phyloP scores from a whole-genome alignment of 495 filamentous ascomycete genomes.

The Evernia prunastri region DNA sequence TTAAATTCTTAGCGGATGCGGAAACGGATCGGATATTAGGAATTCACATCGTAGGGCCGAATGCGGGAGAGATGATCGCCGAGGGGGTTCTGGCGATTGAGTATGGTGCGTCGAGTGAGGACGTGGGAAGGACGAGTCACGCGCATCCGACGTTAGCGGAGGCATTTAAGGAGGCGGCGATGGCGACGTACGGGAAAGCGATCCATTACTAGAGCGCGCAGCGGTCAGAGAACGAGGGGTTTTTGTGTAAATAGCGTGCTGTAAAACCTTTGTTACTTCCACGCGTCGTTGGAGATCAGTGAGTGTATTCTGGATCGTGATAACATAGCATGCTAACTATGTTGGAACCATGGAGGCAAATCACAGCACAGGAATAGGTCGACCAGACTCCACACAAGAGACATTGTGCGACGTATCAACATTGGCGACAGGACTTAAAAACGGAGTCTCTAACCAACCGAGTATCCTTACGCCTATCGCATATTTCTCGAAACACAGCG shows the following conservation, averaged over 20 bases:
- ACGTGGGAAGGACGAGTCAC: slow-evolving; percentile 92
- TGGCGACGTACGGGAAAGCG: slow-evolving; percentile 93
- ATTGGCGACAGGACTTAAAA: no score
- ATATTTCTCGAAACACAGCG: slow-evolving; percentile 2
- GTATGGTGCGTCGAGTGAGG: slow-evolving; percentile 92
- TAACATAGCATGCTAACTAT: not conserved
- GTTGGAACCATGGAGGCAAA: no score
- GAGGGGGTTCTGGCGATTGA: slow-evolving; percentile 93
- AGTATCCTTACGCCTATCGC: not conserved
- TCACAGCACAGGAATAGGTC: no score
- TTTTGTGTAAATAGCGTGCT: slow-evolving; percentile 13
- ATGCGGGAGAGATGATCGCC: slow-evolving; percentile 98
- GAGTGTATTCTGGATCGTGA: not conserved
- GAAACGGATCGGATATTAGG: slow-evolving; percentile 95
- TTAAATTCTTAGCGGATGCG: slow-evolving; percentile 95
- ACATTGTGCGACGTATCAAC: no score
- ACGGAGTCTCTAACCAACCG: not conserved
- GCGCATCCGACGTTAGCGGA: slow-evolving; percentile 94
- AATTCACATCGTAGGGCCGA: slow-evolving; percentile 92
- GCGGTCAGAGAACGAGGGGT: not conserved
- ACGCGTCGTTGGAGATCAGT: not conserved
- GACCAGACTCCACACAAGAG: no score
- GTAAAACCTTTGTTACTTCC: slow-evolving; percentile 10
- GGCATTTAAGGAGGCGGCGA: slow-evolving; percentile 99
- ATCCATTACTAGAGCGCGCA: slow-evolving; percentile 76